Percentiles rank a stretch among this genome's conserved stretches.
phyloP scores from a whole-genome alignment of 345 rosid genomes.

The Pugionium dolabratum region DNA sequence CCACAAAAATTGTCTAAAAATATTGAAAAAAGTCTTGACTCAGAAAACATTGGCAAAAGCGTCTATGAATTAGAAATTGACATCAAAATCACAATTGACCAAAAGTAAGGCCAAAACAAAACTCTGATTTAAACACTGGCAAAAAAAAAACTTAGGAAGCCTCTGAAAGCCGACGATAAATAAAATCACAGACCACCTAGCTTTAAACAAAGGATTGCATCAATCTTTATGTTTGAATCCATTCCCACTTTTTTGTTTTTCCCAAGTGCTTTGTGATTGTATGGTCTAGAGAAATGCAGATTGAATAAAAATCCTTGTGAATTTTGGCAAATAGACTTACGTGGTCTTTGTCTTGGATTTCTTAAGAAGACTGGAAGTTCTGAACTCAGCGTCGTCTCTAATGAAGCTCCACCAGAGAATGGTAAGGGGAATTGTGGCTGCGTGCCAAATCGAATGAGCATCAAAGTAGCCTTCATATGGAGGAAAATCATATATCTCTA shows the following conservation, averaged over 20 bases:
- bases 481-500: slow-evolving; percentile 78
- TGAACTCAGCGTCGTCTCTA: slow-evolving; percentile 61
- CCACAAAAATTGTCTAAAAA: slow-evolving; percentile 41
- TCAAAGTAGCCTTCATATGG: slow-evolving; percentile 63
- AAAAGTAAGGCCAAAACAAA: slow-evolving; percentile 13
- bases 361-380: slow-evolving; percentile 49
- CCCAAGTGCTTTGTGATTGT: slow-evolving; percentile 12
- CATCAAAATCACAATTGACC: slow-evolving; percentile 29
- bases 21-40: slow-evolving; percentile 4
- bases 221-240: slow-evolving; percentile 14
- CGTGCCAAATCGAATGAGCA: slow-evolving; percentile 80
- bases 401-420: slow-evolving; percentile 79
- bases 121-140: slow-evolving; percentile 3
- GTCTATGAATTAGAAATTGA: background rate
- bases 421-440: slow-evolving; percentile 59
- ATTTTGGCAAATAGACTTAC: slow-evolving; percentile 13
- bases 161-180: slow-evolving; percentile 22
- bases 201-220: slow-evolving; percentile 20
- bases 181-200: slow-evolving; percentile 23
- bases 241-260: slow-evolving; percentile 5
- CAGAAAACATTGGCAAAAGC: slow-evolving; percentile 1
- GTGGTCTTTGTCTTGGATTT: slow-evolving; percentile 46
- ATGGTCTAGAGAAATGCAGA: slow-evolving; percentile 17
- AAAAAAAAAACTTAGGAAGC: slow-evolving; percentile 1
- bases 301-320: background rate